Evolutionary conservation across 2,329 filamentous ascomycete genomes (phyloP), one percentile per base, ranked within the genome.

Genomic region (Aspergillus quadricinctus): DNA sequence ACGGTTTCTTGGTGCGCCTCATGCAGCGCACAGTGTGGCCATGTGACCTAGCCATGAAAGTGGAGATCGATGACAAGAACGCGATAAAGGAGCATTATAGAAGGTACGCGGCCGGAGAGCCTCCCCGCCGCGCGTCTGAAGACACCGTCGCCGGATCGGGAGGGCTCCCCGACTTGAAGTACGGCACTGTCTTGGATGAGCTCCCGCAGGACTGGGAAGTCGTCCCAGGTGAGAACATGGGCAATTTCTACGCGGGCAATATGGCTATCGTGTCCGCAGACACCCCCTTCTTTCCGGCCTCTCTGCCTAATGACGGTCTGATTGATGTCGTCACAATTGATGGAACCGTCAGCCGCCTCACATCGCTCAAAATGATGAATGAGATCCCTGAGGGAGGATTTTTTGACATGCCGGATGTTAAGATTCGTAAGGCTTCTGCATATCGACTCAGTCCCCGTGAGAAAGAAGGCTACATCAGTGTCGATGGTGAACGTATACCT

Each of bases 171-270:
- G 72, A 81, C 5, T 77, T 97, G 40, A 82, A 83, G 65, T 96
- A 90, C 66, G 94, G 94, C 50, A 93, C 90, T 0, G 78, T 94
- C 57, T 83, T 85, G 52, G 90, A 95, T 64, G 80, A 87, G 17
- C 71, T 97, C 0, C 92, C 92, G 0, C 77, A 83, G 1, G 88
- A 84, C 48, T 99, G 94, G 92, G 81, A 88, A 58, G 76, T 88
- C 21, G 76, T 88, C 3, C 84, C 88, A 0, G 83, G 88, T 60
- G 85, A 94, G 60, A 90, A 88, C 29, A 78, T 99, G 54, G 92
- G 92, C 49, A 97, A 90, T 67, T 96, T 99, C 72, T 97, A 95
- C 75, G 89, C 88, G 31, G 94, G 94, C 59, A 99, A 97, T 71
- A 95, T 97, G 88, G 86, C 89, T 25, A 95, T 88, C 73, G 93